Percentiles rank a stretch among this genome's conserved stretches.
These are phyloP conservation scores for Hanseniaspora lachancei DNA, from an alignment of 805 yeast species.

Conservation along the genomic window DNA sequence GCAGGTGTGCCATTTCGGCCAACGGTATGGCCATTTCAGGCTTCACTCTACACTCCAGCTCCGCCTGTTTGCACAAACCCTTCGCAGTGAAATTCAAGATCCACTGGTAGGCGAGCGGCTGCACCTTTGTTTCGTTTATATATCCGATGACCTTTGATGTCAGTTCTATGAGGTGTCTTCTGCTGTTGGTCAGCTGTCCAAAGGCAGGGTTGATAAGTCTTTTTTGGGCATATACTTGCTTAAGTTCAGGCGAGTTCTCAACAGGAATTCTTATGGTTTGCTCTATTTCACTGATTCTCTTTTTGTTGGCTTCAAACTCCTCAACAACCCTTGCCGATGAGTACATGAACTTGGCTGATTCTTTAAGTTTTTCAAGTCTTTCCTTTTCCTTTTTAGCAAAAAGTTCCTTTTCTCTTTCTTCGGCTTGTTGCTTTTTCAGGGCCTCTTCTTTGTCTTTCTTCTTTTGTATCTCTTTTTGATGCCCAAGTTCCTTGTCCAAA, in stretches of 20 bases:
- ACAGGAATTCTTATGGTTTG: slow-evolving; percentile 43
- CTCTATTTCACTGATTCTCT: slow-evolving; percentile 47
- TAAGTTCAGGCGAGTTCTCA: slow-evolving; percentile 37
- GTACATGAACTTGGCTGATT: slow-evolving; percentile 19
- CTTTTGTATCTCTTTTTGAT: slow-evolving; percentile 18
- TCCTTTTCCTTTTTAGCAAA: slow-evolving; percentile 18
- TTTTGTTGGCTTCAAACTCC: slow-evolving; percentile 36
- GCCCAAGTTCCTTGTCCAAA: slow-evolving; percentile 17
- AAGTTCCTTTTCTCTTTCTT: slow-evolving; percentile 19
- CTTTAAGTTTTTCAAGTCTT: slow-evolving; percentile 15
- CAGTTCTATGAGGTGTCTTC: slow-evolving; percentile 42
- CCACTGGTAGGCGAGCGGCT: slow-evolving; percentile 53
- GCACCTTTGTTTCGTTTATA: slow-evolving; percentile 35
- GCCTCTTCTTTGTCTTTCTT: slow-evolving; percentile 16
- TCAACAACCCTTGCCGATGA: slow-evolving; percentile 32
- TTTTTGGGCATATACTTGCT: slow-evolving; percentile 44
- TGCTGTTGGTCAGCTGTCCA: slow-evolving; percentile 77
- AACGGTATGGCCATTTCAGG: slow-evolving; percentile 70
- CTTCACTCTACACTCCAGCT: slow-evolving; percentile 73
- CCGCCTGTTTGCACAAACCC: slow-evolving; percentile 80
- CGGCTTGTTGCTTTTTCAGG: slow-evolving; percentile 20
- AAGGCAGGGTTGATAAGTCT: slow-evolving; percentile 75
- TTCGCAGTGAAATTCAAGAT: slow-evolving; percentile 72
- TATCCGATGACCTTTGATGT: slow-evolving; percentile 38
- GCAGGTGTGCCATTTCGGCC: slow-evolving; percentile 46